Evolutionary conservation across 176 grass and related monocot species (phyloP).

Genomic region (Rhynchospora tenuis): DNA sequence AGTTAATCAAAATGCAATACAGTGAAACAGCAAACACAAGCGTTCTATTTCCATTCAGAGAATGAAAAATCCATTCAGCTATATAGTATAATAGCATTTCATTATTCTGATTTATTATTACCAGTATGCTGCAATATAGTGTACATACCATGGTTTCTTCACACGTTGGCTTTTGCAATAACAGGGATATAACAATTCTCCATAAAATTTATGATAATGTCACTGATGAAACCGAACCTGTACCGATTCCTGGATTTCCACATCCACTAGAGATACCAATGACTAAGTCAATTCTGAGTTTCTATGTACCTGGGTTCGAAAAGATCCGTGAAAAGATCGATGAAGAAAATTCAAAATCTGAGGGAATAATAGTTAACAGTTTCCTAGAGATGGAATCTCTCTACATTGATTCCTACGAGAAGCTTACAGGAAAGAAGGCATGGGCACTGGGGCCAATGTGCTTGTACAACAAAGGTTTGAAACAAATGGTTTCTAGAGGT

Average conservation of each 20-base stretch:
- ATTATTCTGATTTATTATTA: background rate
- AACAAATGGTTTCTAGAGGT: background rate
- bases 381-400: constrained; percentile 24
- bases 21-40: background rate
- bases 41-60: background rate
- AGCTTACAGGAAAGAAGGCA: constrained; percentile 18
- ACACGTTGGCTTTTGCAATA: constrained; percentile 11
- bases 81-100: background rate
- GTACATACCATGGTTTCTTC: background rate
- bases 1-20: background rate
- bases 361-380: constrained; percentile 20
- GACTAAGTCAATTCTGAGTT: background rate
- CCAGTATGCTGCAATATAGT: background rate
- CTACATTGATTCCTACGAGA: constrained; percentile 27
- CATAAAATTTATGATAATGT: background rate
- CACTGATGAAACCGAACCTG: constrained; percentile 19
- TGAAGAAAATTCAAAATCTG: constrained; percentile 13
- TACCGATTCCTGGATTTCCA: constrained; percentile 27
- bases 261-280: constrained; percentile 17
- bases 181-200: background rate
- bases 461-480: background rate
- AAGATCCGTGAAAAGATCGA: background rate
- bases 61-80: background rate
- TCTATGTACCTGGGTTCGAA: background rate
- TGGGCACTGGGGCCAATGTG: constrained; percentile 44